These are phyloP conservation scores for Akanthomyces muscarius DNA, from an alignment of 2,329 filamentous ascomycete genomes.

Conservation along the genomic window DNA sequence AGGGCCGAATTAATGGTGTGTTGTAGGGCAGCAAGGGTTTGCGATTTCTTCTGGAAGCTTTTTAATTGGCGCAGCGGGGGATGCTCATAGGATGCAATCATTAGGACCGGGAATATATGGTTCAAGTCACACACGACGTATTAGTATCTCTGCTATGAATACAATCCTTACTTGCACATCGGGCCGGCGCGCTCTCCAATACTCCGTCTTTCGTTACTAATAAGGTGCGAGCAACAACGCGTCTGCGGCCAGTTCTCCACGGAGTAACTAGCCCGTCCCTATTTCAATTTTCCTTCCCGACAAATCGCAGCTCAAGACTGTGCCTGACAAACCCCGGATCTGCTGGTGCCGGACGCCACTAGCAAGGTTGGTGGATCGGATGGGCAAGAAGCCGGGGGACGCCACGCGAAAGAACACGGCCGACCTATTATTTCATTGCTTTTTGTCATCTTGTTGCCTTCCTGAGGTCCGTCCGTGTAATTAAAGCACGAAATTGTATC, in stretches of 20 bases:
- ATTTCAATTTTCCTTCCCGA: not conserved
- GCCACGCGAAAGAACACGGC: not conserved
- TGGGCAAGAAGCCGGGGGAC: slow-evolving; percentile 2
- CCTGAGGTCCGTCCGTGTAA: not conserved
- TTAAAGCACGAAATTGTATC: not conserved
- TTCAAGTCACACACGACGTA: not conserved
- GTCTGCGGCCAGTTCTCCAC: not conserved
- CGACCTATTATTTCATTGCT: not conserved
- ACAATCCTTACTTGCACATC: not conserved
- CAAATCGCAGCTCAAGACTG: not conserved
- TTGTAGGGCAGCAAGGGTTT: slow-evolving; percentile 31
- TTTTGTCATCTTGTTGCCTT: not conserved
- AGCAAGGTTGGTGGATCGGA: slow-evolving; percentile 6
- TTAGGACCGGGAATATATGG: not conserved
- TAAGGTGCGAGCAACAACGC: not conserved
- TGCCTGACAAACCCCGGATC: not conserved
- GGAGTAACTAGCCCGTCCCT: not conserved
- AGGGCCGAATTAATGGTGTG: not conserved
- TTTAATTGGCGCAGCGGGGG: not conserved
- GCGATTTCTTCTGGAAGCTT: slow-evolving; percentile 30
- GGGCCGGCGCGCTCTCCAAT: too few relatives aligned
- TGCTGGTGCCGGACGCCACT: not conserved
- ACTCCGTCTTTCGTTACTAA: too few relatives aligned
- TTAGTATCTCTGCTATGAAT: not conserved
- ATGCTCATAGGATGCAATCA: not conserved